Base-by-base conservation (phyloP, 345 rosid genomes). In the Acer saccharum region DNA sequence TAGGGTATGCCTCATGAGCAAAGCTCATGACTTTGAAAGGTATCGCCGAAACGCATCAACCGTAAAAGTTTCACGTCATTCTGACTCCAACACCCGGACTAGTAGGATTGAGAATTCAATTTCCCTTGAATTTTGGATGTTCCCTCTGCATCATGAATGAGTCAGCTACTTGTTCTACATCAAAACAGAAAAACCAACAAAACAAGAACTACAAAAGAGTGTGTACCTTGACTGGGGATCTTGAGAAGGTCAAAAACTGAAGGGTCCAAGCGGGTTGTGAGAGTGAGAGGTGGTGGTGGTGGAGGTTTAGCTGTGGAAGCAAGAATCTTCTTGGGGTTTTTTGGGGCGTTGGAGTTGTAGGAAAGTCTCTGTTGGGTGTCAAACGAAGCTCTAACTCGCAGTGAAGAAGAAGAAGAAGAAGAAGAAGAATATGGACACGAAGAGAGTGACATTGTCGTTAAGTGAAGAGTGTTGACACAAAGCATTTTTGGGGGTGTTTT, bases 261-360 rank as follows among this genome's bases (percentile, higher is more conserved):
- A 14, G 65, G 68, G 58, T 65, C 77, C 2, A 69, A 29, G 25
- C 65, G 81, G 21, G 86, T 58, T 21, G 85, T 71, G 46, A 86
- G 57, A 76, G 76, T 35, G 74, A 72, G 32, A 23, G 85, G 54
- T 48, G 88, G 76, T 17, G 89, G 48, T 16, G 89, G 18, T 3
- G 75, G 50, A 32, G 35, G 35, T 46, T 79, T 75, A 39, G 80
- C 68, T 7, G 83, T 69, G 14, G 89, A 82, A 4, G 77, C 60
- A 52, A 82, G 82, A 39, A 8, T 77, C 55, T 78, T 86, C 60
- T 83, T 82, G 52, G 79, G 85, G 32, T 84, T 88, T 23, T 85
- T 82, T 10, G 98, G 98, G 71, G 98, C 83, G 82, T 92, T 90
- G 43, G 86, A 97, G 60, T 91, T 91, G 88, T 93, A 90, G 12